Evolutionary conservation across 306 rosid genomes (phyloP), one percentile per base, ranked within the genome.

Genomic region (Cotoneaster glaucophyllus): DNA sequence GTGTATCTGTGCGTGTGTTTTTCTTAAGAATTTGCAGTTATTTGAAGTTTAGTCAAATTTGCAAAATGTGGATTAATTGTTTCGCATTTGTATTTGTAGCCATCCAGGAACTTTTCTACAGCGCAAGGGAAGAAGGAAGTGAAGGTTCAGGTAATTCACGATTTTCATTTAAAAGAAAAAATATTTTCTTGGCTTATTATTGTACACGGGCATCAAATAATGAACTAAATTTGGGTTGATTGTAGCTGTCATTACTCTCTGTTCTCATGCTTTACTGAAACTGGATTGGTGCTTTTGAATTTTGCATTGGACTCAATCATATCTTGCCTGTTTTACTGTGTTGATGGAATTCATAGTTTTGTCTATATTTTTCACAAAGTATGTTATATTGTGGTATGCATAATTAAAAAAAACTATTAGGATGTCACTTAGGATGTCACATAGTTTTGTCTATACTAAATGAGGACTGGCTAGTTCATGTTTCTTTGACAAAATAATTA

Each of bases 91-190:
- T 87, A 71, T 32, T 71, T 87, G 85, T 90, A 95, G 97, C 78
- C 83, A 56, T 82, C 89, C 15, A 90, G 92, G 83, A 83, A 78
- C 62, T 92, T 77, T 59, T 84, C 97, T 34, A 78, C 85, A 7
- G 52, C 87, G 18, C 62, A 97, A 3, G 26, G 97, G 79, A 57
- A 76, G 74, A 88, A 67, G 87, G 93, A 89, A 22, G 62, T 8
- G 44, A 87, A 79, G 71, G 81, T 89, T 63, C 85, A 92, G 97
- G 99, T 92, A 88, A 75, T 78, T 54, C 43, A 6, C 11, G 9
- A 14, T 63, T 45, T 34, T 31, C 14, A 11, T 70, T 52, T 0
- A 12, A 52, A 50, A 8, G 18, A 71, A 9, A 9, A 50, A 3
- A 22, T 9, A 58, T 31, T 31, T 31, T 31, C 4, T 31, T 4